Base-by-base conservation (phyloP, 2,329 filamentous ascomycete genomes). In the Beauveria scarabaeidicola region DNA sequence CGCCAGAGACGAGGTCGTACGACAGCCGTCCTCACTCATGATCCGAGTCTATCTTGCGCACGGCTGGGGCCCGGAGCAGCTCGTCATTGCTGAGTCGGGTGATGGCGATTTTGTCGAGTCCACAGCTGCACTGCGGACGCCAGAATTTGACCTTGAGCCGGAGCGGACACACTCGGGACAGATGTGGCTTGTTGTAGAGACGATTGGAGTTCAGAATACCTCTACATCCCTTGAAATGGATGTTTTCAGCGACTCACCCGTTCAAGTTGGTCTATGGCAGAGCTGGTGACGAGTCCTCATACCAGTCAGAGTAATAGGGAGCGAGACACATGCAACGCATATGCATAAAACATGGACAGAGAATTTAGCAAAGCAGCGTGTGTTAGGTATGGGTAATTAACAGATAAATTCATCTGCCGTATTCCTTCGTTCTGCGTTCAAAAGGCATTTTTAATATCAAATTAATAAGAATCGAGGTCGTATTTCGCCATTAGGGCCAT, bases 121-220 rank as follows among this genome's bases (percentile, higher is more conserved):
- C 21, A 78, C 80, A 6, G 77, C 80, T 61, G 84, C 84, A 0
- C 79, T 95, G 27, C 81, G 89, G 52, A 89, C 88, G 1, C 78
- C 83, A 15, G 87, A 93, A 63, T 80, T 95, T 55, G 87, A 95
- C 72, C 74, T 96, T 46, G 84, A 85, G 48, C 88, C 90, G 0
- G 79, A 76, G n/a, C 73, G 81, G 63, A 75, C 78, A 60, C 73
- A 73, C 32, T 73, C 73, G 10, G 81, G 81, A 21, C 86, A 86
- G 19, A 71, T 91, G 60, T 95, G 89, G 88, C 77, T 97, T 57
- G 87, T 96, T 6, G 76, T 97, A 46, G 91, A 97, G 73, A 81
- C 88, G 64, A 81, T 93, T 67, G 88, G 85, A n/a, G 81, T 80
- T 11, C 77, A 69, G 25, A 66, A 69, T 25, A 66, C 66, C 3